Base-by-base conservation (phyloP, 805 yeast species). In the Wickerhamiella azymoides region DNA sequence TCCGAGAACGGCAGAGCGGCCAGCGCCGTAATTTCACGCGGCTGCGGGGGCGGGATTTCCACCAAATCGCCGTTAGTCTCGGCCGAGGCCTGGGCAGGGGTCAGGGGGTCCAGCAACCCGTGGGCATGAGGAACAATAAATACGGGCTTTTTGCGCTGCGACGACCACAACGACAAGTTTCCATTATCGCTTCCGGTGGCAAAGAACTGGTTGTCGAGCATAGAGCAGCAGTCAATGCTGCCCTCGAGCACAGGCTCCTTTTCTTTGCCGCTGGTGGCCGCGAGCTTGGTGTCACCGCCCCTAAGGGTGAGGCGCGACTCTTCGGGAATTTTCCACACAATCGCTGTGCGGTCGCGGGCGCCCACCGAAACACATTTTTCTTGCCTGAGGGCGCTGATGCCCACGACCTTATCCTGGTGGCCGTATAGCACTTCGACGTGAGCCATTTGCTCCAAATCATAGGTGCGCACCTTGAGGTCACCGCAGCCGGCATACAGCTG, bases 331-430 rank as follows among this genome's bases (percentile, higher is more conserved):
- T 92, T 92, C 98, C 98, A 92, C 56, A 84, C 69, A 80, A 93
- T 81, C 9, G 89, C 96, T 5, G 96, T 84, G 57, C 93, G 79
- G 64, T 92, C 98, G 55, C 97, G 76, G 2, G 94, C 72, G 14
- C 98, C 98, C 27, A 89, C 97, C 21, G 94, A 84, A 14, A 92
- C 88, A 68, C 98, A 92, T 48, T 96, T 76, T 59, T 92, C 97
- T 62, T 79, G 78, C 9, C 76, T 74, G 50, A 92, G 67, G 0
- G 96, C 85, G 18, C 85, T 67, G 45, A 92, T 79, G 57, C 80
- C 96, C 37, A 74, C 72, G 39, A 89, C 88, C 46, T 75, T 68
- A 59, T 92, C 98, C 66, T 92, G 97, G 64, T 92, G 98, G 2
- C 98, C 98, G 60, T 84, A 92, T 39, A 92, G 67, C 4, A 84